phyloP scores from a whole-genome alignment of 805 yeast species.

The Wickerhamiella vanderwaltii region DNA sequence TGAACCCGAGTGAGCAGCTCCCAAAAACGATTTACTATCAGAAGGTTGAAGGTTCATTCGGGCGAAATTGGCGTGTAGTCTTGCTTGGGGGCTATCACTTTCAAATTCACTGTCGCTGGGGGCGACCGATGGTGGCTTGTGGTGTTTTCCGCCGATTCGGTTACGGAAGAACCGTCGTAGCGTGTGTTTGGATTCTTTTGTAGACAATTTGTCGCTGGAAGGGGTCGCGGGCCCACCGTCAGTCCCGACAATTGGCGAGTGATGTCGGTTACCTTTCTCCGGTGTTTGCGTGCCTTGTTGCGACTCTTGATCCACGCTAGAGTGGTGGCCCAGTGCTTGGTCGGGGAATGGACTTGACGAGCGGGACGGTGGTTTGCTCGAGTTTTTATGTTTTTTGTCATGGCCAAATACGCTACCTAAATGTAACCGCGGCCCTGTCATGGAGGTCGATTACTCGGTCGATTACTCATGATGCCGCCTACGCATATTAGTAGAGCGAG shows the following conservation, averaged over 20 bases:
- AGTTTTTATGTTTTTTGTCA: slow-evolving; percentile 4
- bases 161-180: slow-evolving; percentile 6
- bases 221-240: not conserved
- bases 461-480: too few relatives aligned
- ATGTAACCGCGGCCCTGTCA: slow-evolving; percentile 7
- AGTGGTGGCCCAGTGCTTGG: not conserved
- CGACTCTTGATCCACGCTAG: not conserved
- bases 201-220: not conserved
- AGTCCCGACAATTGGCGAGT: slow-evolving; percentile 4
- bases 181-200: slow-evolving; percentile 8
- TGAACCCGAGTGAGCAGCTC: slow-evolving; percentile 12
- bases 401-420: slow-evolving; percentile 9
- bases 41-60: not conserved
- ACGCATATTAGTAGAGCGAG: too few relatives aligned
- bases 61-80: not conserved
- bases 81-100: not conserved
- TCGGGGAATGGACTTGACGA: not conserved
- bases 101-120: slow-evolving; percentile 10
- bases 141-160: not conserved
- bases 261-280: slow-evolving; percentile 1
- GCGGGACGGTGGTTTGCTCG: slow-evolving; percentile 4
- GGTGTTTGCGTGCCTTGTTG: not conserved
- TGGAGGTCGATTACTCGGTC: slow-evolving; percentile 5
- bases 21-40: slow-evolving; percentile 4
- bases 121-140: not conserved